These are phyloP conservation scores for Hibiscus syriacus DNA, from an alignment of 345 rosid genomes.

Conservation along the genomic window DNA sequence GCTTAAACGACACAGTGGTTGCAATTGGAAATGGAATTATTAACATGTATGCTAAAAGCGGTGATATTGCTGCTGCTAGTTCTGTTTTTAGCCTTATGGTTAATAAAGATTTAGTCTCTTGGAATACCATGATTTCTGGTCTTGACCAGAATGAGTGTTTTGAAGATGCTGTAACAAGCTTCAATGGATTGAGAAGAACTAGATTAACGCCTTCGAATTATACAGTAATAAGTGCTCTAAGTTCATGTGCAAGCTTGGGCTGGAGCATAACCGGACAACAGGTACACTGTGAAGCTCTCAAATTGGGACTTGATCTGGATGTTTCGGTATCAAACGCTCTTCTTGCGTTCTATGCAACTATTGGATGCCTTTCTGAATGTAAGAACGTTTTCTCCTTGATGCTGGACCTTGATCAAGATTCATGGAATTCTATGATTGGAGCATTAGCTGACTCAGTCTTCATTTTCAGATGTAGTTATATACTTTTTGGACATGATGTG, in stretches of 20 bases:
- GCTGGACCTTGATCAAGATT: conserved; percentile 71
- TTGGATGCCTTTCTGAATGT: conserved; percentile 40
- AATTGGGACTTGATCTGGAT: conserved; percentile 64
- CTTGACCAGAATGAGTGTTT: conserved; percentile 71
- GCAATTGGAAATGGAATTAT: conserved; percentile 74
- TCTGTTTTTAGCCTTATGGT: conserved; percentile 50
- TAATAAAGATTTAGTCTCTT: conserved; percentile 71
- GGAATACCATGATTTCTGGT: conserved; percentile 89
- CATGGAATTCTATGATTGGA: conserved; percentile 86
- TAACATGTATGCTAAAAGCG: conserved; percentile 85
- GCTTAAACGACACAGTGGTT: conserved; percentile 37
- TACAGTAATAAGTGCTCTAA: conserved; percentile 66
- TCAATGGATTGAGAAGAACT: conserved; percentile 47
- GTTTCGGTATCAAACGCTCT: conserved; percentile 87
- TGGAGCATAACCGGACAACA: conserved; percentile 56
- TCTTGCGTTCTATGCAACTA: conserved; percentile 63
- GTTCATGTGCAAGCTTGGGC: conserved; percentile 81
- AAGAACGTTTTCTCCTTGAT: conserved; percentile 54
- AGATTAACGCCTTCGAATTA: conserved; percentile 51
- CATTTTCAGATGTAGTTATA: conserved; percentile 37
- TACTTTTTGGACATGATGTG: conserved; percentile 55
- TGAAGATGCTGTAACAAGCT: conserved; percentile 47
- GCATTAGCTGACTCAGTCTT: conserved; percentile 51
- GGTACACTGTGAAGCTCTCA: conserved; percentile 59
- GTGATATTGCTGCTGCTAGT: conserved; percentile 47